These are phyloP conservation scores for Strobilomyces confusus DNA, from an alignment of 768 basidiomycete genomes.

Conservation along the genomic window DNA sequence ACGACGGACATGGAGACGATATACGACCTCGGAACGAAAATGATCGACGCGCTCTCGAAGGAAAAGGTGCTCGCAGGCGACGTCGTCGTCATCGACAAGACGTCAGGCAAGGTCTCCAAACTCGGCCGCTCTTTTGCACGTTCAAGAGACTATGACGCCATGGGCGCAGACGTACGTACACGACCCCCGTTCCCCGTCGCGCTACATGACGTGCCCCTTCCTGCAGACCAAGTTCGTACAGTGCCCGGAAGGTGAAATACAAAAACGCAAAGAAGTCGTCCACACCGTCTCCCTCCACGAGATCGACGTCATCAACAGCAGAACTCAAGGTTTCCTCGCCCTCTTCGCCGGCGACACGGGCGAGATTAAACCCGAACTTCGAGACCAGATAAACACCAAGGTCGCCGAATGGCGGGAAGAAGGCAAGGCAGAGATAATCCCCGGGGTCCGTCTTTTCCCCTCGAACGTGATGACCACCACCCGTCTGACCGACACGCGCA, in stretches of 20 bases:
- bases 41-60: conserved; percentile 97
- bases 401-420: conserved; percentile 98
- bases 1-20: conserved; percentile 99
- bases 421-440: conserved; percentile 96
- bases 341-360: conserved; percentile 95
- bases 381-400: conserved; percentile 95
- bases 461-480: not conserved
- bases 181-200: not conserved
- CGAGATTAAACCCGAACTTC: conserved; percentile 95
- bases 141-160: conserved; percentile 96
- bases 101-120: conserved; percentile 94
- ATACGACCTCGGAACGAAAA: conserved; percentile 97
- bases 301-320: conserved; percentile 98
- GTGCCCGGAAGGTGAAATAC: conserved; percentile 96
- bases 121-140: conserved; percentile 95
- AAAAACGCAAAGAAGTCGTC: conserved; percentile 95
- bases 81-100: conserved; percentile 95
- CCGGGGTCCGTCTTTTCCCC: conserved; percentile 61
- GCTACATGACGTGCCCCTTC: not conserved
- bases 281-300: conserved; percentile 98
- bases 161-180: conserved; percentile 90
- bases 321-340: conserved; percentile 97
- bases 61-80: conserved; percentile 96
- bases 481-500: conserved; percentile 25
- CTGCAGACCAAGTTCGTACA: conserved; percentile 93